Percentiles rank a stretch among this genome's conserved stretches.
Evolutionary conservation across 805 yeast species (phyloP).

Genomic region (Teunomyces cretensis): DNA sequence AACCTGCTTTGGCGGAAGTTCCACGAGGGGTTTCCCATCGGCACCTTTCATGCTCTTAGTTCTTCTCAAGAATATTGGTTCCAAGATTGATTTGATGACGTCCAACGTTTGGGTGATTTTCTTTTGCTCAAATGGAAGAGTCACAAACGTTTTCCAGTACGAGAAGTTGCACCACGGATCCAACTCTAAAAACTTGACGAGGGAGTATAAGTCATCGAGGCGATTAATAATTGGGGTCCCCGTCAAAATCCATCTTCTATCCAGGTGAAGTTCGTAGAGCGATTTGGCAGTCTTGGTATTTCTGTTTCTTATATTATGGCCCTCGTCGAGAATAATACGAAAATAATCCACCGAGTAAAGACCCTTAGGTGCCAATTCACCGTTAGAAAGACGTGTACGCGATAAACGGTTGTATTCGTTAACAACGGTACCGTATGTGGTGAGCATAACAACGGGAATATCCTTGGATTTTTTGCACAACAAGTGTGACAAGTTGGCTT

Average conservation of each 20-base stretch:
- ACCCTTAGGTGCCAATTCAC: conserved; percentile 44
- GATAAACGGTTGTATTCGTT: conserved; percentile 63
- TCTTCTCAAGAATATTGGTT: conserved; percentile 79
- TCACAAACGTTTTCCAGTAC: conserved; percentile 84
- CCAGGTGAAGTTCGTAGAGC: conserved; percentile 60
- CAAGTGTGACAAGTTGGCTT: conserved; percentile 47
- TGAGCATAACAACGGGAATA: conserved; percentile 70
- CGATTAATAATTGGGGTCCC: conserved; percentile 93
- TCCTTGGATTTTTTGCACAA: conserved; percentile 39
- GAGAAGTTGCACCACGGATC: conserved; percentile 88
- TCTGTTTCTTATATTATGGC: conserved; percentile 82
- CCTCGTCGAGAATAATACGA: conserved; percentile 83
- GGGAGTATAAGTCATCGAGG: conserved; percentile 80
- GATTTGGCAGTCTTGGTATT: conserved; percentile 78
- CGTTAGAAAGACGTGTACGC: conserved; percentile 26
- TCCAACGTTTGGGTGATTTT: conserved; percentile 71
- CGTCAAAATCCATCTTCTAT: conserved; percentile 79
- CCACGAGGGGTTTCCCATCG: conserved; percentile 73
- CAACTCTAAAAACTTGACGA: conserved; percentile 70
- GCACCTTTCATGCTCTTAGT: conserved; percentile 80
- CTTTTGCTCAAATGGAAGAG: conserved; percentile 77
- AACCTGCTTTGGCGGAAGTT: conserved; percentile 74
- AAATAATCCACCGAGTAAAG: conserved; percentile 71
- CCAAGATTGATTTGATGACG: conserved; percentile 80
- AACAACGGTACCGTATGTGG: conserved; percentile 85